phyloP scores from a whole-genome alignment of 306 rosid species.

The Arachis hypogaea region DNA sequence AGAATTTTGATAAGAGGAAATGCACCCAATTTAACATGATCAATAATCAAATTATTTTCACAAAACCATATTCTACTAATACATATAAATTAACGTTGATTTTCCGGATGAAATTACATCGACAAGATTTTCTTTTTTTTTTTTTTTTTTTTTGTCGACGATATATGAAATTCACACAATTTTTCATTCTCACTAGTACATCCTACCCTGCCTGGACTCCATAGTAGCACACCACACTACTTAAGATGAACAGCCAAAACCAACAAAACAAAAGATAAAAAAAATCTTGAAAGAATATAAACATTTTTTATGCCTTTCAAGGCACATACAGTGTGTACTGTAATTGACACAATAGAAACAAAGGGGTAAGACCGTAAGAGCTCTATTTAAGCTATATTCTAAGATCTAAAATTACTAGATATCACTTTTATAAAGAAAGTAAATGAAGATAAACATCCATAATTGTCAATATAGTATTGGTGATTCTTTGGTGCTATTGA shows the following conservation, averaged over 20 bases:
- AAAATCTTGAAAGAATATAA: not conserved
- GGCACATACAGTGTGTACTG: slow-evolving; percentile 1
- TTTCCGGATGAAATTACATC: not conserved
- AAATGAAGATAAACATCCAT: slow-evolving; percentile 17
- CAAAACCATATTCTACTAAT: too few species aligned
- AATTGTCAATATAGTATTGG: slow-evolving; percentile 8
- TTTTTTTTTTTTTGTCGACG: too few species aligned
- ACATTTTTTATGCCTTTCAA: not conserved
- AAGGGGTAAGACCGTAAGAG: slow-evolving; percentile 3
- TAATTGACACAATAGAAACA: slow-evolving; percentile 9
- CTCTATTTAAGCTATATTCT: slow-evolving; percentile 8
- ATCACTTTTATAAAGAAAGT: slow-evolving; percentile 15
- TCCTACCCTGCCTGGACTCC: not conserved
- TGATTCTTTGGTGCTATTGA: slow-evolving; percentile 45
- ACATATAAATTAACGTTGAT: too few species aligned
- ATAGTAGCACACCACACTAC: not conserved
- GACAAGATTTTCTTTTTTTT: not conserved
- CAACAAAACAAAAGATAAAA: slow-evolving; percentile 2
- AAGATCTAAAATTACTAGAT: slow-evolving; percentile 17
- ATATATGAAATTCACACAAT: not conserved
- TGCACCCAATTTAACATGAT: too few species aligned
- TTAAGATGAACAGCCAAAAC: not conserved
- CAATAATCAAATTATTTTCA: too few species aligned
- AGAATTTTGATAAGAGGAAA: too few species aligned
- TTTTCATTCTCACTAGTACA: not conserved